A percentile compares a stretch with the other conserved stretches of the same genome.
These are phyloP conservation scores for Verticillium longisporum DNA, from an alignment of 2,329 filamentous ascomycete species.

Conservation along the genomic window DNA sequence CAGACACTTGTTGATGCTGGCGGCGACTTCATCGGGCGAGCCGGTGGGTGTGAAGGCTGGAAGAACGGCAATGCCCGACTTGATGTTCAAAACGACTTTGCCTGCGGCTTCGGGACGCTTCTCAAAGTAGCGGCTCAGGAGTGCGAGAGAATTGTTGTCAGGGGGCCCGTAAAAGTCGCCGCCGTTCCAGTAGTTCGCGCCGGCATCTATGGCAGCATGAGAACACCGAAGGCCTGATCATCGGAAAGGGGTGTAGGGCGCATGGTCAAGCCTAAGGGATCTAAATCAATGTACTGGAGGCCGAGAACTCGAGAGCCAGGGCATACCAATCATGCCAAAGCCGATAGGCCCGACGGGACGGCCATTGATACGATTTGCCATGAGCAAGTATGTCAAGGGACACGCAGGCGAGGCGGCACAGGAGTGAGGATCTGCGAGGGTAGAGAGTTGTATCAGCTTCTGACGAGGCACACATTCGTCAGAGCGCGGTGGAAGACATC, in stretches of 20 bases:
- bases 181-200: neutral
- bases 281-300: neutral
- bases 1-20: neutral
- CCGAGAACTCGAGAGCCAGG: neutral
- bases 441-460: too few relatives aligned
- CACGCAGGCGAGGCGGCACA: neutral
- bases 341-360: slow-evolving; percentile 16
- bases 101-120: neutral
- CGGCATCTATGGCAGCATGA: neutral
- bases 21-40: neutral
- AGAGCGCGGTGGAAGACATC: too few relatives aligned
- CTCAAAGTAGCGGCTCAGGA: neutral
- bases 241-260: neutral
- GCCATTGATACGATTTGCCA: slow-evolving; percentile 15
- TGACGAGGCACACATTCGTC: too few relatives aligned
- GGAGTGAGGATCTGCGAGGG: too few relatives aligned
- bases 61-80: slow-evolving; percentile 1
- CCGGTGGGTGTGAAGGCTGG: neutral
- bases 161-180: neutral
- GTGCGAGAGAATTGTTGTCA: neutral
- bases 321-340: slow-evolving; percentile 18
- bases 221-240: neutral
- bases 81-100: neutral
- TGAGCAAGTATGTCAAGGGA: slow-evolving; percentile 5
- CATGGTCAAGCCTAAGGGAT: neutral